Base-by-base conservation (phyloP, 1,284 basidiomycete species). In the Sporisorium exsertum region DNA sequence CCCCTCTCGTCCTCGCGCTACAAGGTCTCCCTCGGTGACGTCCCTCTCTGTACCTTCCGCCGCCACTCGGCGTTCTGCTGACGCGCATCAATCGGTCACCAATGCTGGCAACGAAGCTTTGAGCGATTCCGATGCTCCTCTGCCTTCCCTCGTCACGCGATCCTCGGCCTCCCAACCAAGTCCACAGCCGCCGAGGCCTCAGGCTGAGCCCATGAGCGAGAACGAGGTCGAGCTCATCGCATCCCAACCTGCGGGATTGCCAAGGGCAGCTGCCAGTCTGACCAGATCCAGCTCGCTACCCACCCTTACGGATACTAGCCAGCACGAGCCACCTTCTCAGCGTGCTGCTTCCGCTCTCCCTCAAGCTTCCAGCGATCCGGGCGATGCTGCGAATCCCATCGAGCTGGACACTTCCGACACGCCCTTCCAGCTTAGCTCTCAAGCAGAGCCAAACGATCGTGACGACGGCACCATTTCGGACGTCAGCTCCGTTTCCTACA, bases 211-310 rank as follows among this genome's bases (percentile, higher is more conserved):
- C 0, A 46, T 65, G 49, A 64, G 60, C 61, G 64, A 72, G 32
- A 58, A 67, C 24, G 70, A 72, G 49, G 60, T 60, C 10, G 53
- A 72, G 29, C 15, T 47, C 22, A 20, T 64, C 29, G 70, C 69
- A 1, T 46, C 52, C 3, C 58, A 60, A 27, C 51, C 58, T 3
- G 37, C 42, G 2, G 26, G 3, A 1, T 22, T 58, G n/a, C 54
- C 45, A n/a, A 50, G n/a, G 10, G 27, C 24, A 10, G 27, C 26
- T n/a, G 27, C 33, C 16, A 16, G 49, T 4, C 37, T 16, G n/a
- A 29, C 45, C 3, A 51, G 68, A 16, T 40, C 69, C 15, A 70
- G 45, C 50, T 65, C 69, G 5, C n/a, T 46, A 7, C 55, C 69
- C 45, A 43, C 45, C 45, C 8, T 22, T 4, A 49, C 49, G 37